Percentiles rank a stretch among this genome's conserved stretches.
phyloP scores from a whole-genome alignment of 345 rosid species.

The Gossypium longicalyx region DNA sequence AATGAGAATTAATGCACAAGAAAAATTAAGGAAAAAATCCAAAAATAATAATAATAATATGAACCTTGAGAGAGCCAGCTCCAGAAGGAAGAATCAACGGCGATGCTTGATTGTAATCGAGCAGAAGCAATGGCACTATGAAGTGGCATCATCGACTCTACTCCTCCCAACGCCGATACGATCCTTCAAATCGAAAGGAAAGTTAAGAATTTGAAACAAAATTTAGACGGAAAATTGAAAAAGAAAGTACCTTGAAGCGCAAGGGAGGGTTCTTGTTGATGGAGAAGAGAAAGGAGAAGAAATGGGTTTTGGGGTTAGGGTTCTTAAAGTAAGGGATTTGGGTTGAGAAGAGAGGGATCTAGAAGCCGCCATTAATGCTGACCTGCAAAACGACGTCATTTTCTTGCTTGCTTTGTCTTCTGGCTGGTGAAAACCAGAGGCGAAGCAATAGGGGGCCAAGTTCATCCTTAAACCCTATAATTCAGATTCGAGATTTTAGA shows the following conservation, averaged over 20 bases:
- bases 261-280: constrained; percentile 29
- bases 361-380: constrained; percentile 29
- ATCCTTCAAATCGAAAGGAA: constrained; percentile 34
- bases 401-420: background rate
- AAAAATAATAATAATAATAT: no score
- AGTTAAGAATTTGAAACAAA: background rate
- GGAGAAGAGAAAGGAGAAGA: constrained; percentile 31
- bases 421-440: background rate
- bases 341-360: constrained; percentile 27
- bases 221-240: background rate
- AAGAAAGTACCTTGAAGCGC: constrained; percentile 44
- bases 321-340: constrained; percentile 23
- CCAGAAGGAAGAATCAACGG: constrained; percentile 83
- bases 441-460: background rate
- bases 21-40: background rate
- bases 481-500: background rate
- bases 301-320: constrained; percentile 24
- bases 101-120: constrained; percentile 69
- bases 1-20: background rate
- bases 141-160: constrained; percentile 76
- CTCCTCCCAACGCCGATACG: constrained; percentile 53
- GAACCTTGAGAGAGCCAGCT: constrained; percentile 84
- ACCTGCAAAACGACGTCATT: constrained; percentile 40
- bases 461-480: background rate
- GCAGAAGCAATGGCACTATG: constrained; percentile 84